These are phyloP conservation scores for Dryadomyces quercus-mongolicae DNA, from an alignment of 2,329 filamentous ascomycete genomes.

Conservation along the genomic window DNA sequence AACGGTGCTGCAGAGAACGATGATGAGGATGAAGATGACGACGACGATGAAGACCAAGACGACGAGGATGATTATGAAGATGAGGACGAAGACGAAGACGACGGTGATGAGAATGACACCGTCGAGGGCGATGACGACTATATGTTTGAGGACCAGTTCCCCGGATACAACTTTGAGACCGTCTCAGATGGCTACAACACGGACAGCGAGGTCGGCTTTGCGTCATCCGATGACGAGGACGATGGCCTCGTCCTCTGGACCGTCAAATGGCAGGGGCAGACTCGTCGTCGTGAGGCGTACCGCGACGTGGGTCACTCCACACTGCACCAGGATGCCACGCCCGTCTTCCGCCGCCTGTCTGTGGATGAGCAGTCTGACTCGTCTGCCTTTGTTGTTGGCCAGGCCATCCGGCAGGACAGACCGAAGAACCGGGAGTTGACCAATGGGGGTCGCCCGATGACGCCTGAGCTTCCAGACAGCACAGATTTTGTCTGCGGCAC, in stretches of 20 bases:
- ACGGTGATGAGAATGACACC: conserved; percentile 31
- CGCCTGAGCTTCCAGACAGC: conserved; percentile 84
- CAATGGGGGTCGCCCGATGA: conserved; percentile 48
- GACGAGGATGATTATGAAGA: conserved; percentile 36
- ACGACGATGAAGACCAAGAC: conserved; percentile 38
- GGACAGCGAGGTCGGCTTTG: conserved; percentile 55
- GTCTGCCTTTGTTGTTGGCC: conserved; percentile 42
- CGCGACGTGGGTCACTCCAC: conserved; percentile 19
- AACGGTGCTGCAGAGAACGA: conserved; percentile 37
- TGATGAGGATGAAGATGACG: conserved; percentile 36
- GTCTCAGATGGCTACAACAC: conserved; percentile 63
- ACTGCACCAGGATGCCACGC: conserved; percentile 25
- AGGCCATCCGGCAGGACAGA: conserved; percentile 20
- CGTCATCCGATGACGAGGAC: conserved; percentile 55
- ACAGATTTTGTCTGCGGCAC: conserved; percentile 99
- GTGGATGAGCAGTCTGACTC: conserved; percentile 43
- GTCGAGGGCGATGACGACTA: conserved; percentile 34
- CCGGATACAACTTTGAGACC: conserved; percentile 45
- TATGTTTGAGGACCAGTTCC: conserved; percentile 21
- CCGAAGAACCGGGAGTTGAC: conserved; percentile 26
- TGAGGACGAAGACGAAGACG: conserved; percentile 16
- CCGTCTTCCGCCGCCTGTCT: conserved; percentile 17
- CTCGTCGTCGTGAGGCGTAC: conserved; percentile 5
- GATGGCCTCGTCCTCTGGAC: conserved; percentile 56
- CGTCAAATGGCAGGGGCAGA: conserved; percentile 24